These are phyloP conservation scores for Salicornia ramosissima DNA, from an alignment of 148 eudicot species.

Conservation along the genomic window DNA sequence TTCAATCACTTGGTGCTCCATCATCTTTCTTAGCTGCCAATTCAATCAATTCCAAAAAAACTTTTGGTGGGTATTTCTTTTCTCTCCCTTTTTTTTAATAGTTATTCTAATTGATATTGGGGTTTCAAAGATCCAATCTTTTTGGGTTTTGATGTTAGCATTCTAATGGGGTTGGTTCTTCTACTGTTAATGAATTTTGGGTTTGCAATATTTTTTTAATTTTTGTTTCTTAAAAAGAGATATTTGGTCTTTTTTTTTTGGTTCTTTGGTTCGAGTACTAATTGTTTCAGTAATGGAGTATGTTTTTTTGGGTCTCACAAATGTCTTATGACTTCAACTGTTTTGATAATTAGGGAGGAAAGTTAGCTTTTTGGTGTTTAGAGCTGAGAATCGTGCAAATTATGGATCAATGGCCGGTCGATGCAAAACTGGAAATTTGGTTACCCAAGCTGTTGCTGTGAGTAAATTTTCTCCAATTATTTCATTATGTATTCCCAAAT, in stretches of 20 bases:
- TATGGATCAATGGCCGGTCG: constrained; percentile 22
- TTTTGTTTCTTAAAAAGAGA: background rate
- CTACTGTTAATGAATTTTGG: background rate
- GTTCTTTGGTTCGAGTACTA: background rate
- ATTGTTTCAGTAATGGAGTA: background rate
- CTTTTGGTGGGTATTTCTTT: constrained; percentile 14
- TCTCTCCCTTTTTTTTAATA: background rate
- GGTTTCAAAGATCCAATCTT: background rate
- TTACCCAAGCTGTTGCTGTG: constrained; percentile 65
- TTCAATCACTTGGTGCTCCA: constrained; percentile 49
- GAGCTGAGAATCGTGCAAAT: constrained; percentile 39
- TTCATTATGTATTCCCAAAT: background rate
- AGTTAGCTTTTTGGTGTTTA: constrained; percentile 30
- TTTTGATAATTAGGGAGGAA: constrained; percentile 37
- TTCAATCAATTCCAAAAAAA: constrained; percentile 31
- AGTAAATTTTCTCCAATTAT: constrained; percentile 19
- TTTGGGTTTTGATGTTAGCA: background rate
- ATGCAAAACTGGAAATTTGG: constrained; percentile 33
- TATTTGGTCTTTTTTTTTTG: background rate
- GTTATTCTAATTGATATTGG: background rate
- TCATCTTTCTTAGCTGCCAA: constrained; percentile 39
- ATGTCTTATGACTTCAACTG: background rate
- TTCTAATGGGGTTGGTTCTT: constrained; percentile 1
- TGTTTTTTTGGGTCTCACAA: background rate
- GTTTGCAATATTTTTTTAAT: background rate